Conservation (phyloP, 2,329 filamentous ascomycete species). For the Scleromitrula shiraiana region DNA sequence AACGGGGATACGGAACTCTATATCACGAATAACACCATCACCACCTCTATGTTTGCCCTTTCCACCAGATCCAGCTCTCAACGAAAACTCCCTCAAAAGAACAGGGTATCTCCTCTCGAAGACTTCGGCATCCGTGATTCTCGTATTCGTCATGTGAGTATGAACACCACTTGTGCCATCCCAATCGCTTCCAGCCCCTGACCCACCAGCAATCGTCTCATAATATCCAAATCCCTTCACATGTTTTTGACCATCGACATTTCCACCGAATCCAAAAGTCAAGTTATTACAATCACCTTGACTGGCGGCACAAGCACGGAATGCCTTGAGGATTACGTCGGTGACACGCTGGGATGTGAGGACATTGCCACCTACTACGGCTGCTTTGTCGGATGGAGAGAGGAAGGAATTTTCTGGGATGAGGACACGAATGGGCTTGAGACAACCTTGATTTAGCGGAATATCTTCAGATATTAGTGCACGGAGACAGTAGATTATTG, state of each 20-base stretch:
- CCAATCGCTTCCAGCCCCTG: slow-evolving; percentile 66
- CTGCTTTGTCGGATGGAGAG: slow-evolving; percentile 66
- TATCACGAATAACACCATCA: slow-evolving; percentile 68
- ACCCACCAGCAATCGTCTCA: slow-evolving; percentile 74
- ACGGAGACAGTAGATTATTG: slow-evolving; percentile 79
- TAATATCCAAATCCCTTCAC: slow-evolving; percentile 80
- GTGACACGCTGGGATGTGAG: slow-evolving; percentile 74
- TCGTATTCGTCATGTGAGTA: slow-evolving; percentile 77
- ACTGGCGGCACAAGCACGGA: slow-evolving; percentile 68
- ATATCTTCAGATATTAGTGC: slow-evolving; percentile 76
- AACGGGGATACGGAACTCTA: slow-evolving; percentile 71
- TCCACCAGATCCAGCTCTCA: slow-evolving; percentile 56
- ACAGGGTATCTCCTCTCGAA: slow-evolving; percentile 72
- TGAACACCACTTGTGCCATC: slow-evolving; percentile 66
- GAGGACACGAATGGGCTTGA: slow-evolving; percentile 64
- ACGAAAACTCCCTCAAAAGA: slow-evolving; percentile 58
- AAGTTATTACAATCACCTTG: slow-evolving; percentile 82
- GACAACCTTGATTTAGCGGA: slow-evolving; percentile 78
- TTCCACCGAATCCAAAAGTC: slow-evolving; percentile 74
- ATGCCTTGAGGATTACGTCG: slow-evolving; percentile 74
- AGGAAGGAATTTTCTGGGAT: slow-evolving; percentile 69
- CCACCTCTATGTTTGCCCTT: slow-evolving; percentile 58
- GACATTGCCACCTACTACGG: slow-evolving; percentile 78
- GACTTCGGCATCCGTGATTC: slow-evolving; percentile 72
- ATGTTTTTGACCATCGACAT: slow-evolving; percentile 46